Conservation (phyloP, 2,329 filamentous ascomycete genomes). For the Xylaria sp. region DNA sequence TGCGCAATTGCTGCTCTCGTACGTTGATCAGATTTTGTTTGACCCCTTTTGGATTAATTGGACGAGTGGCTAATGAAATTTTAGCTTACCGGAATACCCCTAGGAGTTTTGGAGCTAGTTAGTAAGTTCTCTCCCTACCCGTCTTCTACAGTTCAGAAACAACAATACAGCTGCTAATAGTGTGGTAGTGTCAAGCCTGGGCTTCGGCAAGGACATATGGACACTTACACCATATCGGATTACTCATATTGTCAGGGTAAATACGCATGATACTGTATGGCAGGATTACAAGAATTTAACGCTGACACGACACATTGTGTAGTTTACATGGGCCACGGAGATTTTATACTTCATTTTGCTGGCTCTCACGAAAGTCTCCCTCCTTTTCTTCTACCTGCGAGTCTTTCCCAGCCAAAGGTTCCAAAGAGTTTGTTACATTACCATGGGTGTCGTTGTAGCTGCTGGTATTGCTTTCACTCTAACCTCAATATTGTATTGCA, state of each 20-base stretch:
- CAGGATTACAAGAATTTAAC: conserved; percentile 3
- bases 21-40: conserved; percentile 15
- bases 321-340: conserved; percentile 33
- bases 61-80: conserved; percentile 9
- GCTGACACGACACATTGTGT: conserved; percentile 14
- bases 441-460: conserved; percentile 30
- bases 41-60: neutral
- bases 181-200: conserved; percentile 25
- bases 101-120: conserved; percentile 24
- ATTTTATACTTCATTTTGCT: conserved; percentile 28
- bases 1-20: conserved; percentile 29
- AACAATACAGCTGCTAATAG: conserved; percentile 19
- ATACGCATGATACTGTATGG: conserved; percentile 11
- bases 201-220: conserved; percentile 35
- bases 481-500: conserved; percentile 28
- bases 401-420: conserved; percentile 29
- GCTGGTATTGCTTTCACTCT: conserved; percentile 27
- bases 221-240: conserved; percentile 26
- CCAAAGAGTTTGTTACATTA: conserved; percentile 25
- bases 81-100: conserved; percentile 6
- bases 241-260: conserved; percentile 31
- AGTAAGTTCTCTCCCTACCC: conserved; percentile 15
- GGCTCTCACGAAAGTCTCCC: conserved; percentile 24
- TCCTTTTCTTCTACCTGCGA: conserved; percentile 34
- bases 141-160: conserved; percentile 1